Evolutionary conservation across 169 alveolate species (phyloP).

Genomic region (Cryptosporidium tyzzeri): DNA sequence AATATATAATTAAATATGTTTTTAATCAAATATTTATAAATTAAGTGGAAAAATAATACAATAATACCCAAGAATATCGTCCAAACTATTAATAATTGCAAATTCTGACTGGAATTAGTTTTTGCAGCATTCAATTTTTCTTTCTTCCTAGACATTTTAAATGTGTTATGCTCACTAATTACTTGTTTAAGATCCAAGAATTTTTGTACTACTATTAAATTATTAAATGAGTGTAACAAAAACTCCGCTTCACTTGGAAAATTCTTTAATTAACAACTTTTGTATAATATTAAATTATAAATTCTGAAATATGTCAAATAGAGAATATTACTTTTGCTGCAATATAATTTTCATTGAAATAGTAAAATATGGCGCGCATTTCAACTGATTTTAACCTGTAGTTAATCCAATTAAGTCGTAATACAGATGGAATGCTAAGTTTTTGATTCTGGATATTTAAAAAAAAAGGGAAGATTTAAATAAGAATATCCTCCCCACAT

Average conservation of each 20-base stretch:
- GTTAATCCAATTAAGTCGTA: neutral
- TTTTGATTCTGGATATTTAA: too few species aligned
- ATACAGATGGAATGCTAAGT: neutral
- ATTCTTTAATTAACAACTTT: too few species aligned
- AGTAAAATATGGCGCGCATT: neutral
- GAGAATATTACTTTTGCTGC: neutral
- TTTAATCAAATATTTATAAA: conserved; percentile 40
- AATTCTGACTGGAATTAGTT: conserved; percentile 16
- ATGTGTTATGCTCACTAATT: neutral
- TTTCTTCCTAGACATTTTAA: conserved; percentile 10
- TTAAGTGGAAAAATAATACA: conserved; percentile 20
- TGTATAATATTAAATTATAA: too few species aligned
- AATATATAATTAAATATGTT: neutral
- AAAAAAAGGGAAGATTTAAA: neutral
- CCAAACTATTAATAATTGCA: conserved; percentile 45
- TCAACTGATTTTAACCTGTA: neutral
- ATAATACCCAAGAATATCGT: conserved; percentile 51
- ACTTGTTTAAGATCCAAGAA: neutral
- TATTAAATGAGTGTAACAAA: too few species aligned
- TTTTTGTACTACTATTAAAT: too few species aligned
- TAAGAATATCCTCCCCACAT: neutral
- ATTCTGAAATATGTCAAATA: neutral
- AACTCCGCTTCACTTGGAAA: neutral
- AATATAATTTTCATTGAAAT: neutral
- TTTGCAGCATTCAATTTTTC: neutral